Percentiles rank a stretch among this genome's conserved stretches.
These are phyloP conservation scores for Protomyces inundatus DNA, from an alignment of 1,139 yeast species.

Conservation along the genomic window DNA sequence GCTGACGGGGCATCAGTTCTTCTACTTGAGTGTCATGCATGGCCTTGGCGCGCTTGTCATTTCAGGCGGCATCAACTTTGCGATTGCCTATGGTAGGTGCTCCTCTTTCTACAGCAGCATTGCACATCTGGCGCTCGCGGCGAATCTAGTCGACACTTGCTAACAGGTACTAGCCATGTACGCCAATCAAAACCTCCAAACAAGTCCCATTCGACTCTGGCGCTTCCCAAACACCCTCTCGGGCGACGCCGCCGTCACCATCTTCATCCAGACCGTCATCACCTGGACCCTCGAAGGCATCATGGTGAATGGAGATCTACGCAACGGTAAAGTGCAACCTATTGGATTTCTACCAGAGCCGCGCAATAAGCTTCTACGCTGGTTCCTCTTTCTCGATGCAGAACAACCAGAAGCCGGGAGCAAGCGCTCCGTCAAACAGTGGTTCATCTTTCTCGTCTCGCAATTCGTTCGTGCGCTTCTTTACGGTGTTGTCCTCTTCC, in stretches of 20 bases:
- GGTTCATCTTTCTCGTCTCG: constrained; percentile 5
- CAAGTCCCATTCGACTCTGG: constrained; percentile 23
- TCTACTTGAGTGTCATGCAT: constrained; percentile 17
- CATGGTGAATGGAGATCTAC: constrained; percentile 21
- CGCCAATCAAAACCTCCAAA: not conserved
- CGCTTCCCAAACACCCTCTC: constrained; percentile 28
- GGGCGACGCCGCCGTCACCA: constrained; percentile 28
- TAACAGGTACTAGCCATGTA: constrained; percentile 9
- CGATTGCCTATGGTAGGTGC: constrained; percentile 25
- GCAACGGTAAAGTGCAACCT: constrained; percentile 21
- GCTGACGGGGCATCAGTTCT: constrained; percentile 8
- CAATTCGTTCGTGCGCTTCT: constrained; percentile 12
- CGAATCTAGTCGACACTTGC: not conserved
- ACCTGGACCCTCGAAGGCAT: constrained; percentile 21
- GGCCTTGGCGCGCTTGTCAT: constrained; percentile 27
- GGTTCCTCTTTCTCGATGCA: constrained; percentile 19
- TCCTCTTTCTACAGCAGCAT: not conserved
- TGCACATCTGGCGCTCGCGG: not conserved
- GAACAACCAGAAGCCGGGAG: constrained; percentile 11
- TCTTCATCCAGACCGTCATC: constrained; percentile 19
- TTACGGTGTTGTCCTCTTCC: constrained; percentile 4
- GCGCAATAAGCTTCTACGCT: constrained; percentile 5
- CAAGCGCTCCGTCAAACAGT: constrained; percentile 1
- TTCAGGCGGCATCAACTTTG: constrained; percentile 27
- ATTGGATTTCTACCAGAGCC: constrained; percentile 21